Conservation (phyloP, 257 asterid genomes). For the Jaltomata sinuosa region DNA sequence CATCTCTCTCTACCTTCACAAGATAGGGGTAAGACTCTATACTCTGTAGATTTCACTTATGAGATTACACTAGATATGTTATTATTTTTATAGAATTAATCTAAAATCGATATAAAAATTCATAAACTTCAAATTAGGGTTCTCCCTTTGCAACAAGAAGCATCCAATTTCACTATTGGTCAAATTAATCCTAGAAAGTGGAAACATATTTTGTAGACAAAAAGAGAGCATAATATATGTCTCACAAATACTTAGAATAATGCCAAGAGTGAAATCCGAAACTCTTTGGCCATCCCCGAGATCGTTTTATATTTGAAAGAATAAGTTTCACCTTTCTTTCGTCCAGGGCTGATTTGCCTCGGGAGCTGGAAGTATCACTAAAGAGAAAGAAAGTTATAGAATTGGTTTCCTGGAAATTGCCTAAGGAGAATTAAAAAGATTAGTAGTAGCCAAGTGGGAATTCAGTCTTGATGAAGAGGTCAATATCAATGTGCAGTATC, state of each 20-base stretch:
- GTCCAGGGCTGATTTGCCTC: no score
- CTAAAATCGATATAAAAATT: no score
- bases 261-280: neutral
- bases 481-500: slow-evolving; percentile 17
- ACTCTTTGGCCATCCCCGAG: no score
- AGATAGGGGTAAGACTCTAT: no score
- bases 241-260: neutral
- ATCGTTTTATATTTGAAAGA: no score
- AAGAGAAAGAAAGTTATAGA: neutral
- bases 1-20: no score
- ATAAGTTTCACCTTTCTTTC: no score
- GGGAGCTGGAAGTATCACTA: neutral
- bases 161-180: neutral
- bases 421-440: neutral
- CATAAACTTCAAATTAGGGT: no score
- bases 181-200: neutral
- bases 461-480: slow-evolving; percentile 2
- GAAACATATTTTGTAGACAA: neutral
- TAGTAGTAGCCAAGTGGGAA: slow-evolving; percentile 2
- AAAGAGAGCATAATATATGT: neutral
- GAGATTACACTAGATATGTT: no score
- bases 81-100: no score
- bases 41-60: no score
- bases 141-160: no score
- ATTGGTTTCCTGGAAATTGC: slow-evolving; percentile 22